A percentile compares a stretch with the other conserved stretches of the same genome.
Evolutionary conservation across 768 basidiomycete genomes (phyloP).

Genomic region (Termitomyces sp.): DNA sequence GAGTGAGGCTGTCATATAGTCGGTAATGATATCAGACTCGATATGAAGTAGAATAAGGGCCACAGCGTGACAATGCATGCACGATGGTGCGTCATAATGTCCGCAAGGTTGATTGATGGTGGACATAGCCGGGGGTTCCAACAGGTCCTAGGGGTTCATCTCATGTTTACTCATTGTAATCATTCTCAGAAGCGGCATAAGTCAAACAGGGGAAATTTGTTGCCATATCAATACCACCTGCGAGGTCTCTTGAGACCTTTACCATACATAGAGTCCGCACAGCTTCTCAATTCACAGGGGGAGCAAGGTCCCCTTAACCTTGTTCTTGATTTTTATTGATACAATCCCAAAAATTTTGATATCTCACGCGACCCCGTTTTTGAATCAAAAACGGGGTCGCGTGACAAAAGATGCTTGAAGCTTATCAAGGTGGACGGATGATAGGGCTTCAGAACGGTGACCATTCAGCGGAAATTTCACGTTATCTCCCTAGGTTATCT

Average conservation of each 20-base stretch:
- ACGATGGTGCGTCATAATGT: no score
- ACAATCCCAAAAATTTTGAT: neutral
- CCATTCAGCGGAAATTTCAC: constrained; percentile 1
- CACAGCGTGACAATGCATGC: no score
- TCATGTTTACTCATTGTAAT: no score
- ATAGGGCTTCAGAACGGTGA: neutral
- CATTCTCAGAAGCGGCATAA: no score
- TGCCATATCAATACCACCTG: neutral
- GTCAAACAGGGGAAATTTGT: neutral
- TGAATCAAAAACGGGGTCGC: neutral
- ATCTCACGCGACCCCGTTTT: neutral
- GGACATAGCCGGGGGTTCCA: no score
- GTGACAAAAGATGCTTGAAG: neutral
- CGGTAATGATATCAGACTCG: no score
- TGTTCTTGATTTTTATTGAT: neutral
- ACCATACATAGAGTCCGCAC: constrained; percentile 1
- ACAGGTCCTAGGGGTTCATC: no score
- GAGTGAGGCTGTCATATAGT: no score
- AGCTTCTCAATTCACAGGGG: constrained; percentile 2
- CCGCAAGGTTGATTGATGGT: no score
- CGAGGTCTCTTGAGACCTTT: neutral
- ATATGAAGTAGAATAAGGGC: no score
- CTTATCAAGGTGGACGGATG: neutral
- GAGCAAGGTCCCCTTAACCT: neutral
- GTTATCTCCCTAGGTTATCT: constrained; percentile 1